phyloP scores from a whole-genome alignment of 495 filamentous ascomycete genomes.

The Penicillium verhagenii region DNA sequence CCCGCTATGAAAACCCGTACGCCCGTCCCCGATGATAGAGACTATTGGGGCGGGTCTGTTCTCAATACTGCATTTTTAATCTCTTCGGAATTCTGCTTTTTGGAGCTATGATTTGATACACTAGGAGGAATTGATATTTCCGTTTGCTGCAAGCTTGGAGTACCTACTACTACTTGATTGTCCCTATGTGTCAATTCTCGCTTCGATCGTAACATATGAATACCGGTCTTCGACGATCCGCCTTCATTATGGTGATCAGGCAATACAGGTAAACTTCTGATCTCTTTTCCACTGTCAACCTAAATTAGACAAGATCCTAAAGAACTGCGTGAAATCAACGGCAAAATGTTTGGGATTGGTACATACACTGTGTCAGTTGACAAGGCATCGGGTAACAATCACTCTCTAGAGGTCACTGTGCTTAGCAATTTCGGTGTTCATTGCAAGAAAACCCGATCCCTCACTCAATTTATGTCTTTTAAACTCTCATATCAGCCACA shows the following conservation, averaged over 20 bases:
- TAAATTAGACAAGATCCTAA: too few species aligned
- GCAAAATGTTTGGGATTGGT: background rate
- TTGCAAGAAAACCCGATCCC: too few species aligned
- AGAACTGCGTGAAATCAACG: too few species aligned
- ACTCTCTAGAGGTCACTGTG: too few species aligned
- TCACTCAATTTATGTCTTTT: too few species aligned
- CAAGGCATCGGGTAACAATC: too few species aligned
- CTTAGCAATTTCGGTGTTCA: too few species aligned
- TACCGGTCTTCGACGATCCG: background rate
- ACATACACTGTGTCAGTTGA: background rate
- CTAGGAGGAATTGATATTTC: conserved; percentile 15
- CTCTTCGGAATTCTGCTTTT: conserved; percentile 7
- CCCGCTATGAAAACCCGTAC: conserved; percentile 34
- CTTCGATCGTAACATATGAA: background rate
- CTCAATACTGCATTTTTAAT: conserved; percentile 23
- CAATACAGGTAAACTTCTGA: background rate
- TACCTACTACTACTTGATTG: background rate
- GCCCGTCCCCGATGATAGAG: conserved; percentile 14
- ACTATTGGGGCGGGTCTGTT: conserved; percentile 13
- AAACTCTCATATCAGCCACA: too few species aligned
- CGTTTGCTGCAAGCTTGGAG: conserved; percentile 2
- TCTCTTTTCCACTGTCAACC: background rate
- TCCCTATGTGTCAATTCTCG: too few species aligned
- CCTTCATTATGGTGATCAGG: background rate
- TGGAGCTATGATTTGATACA: conserved; percentile 12